phyloP scores from a whole-genome alignment of 345 rosid genomes.

The Citrus sp. region DNA sequence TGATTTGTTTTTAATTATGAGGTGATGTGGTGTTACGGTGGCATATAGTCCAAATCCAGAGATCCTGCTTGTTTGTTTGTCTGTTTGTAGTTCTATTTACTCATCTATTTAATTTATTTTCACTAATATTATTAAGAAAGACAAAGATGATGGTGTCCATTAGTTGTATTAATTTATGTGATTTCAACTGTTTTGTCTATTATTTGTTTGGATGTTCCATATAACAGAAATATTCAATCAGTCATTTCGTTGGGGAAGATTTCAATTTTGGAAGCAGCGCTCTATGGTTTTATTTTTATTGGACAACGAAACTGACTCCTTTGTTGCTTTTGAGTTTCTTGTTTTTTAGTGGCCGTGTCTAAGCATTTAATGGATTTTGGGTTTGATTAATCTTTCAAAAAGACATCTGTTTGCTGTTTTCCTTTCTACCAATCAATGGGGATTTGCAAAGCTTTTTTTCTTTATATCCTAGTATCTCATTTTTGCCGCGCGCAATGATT shows the following conservation, averaged over 20 bases:
- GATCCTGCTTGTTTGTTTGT: neutral
- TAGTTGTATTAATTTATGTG: neutral
- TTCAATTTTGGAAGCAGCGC: neutral
- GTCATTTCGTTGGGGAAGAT: neutral
- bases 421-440: neutral
- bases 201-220: neutral
- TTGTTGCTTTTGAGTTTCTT: neutral
- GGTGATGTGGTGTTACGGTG: neutral
- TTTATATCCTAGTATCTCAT: neutral
- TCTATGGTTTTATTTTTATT: neutral
- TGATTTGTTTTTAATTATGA: neutral
- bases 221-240: neutral
- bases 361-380: neutral
- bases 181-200: neutral
- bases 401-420: neutral
- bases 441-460: neutral
- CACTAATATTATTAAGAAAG: neutral
- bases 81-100: neutral
- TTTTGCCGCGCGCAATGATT: neutral
- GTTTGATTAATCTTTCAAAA: neutral
- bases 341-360: neutral
- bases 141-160: conserved; percentile 1
- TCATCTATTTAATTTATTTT: neutral
- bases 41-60: conserved; percentile 4
- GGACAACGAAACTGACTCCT: neutral